Percentiles rank a stretch among this genome's conserved stretches.
Evolutionary conservation across 1,284 basidiomycete genomes (phyloP).

Genomic region (Abortiporus biennis): DNA sequence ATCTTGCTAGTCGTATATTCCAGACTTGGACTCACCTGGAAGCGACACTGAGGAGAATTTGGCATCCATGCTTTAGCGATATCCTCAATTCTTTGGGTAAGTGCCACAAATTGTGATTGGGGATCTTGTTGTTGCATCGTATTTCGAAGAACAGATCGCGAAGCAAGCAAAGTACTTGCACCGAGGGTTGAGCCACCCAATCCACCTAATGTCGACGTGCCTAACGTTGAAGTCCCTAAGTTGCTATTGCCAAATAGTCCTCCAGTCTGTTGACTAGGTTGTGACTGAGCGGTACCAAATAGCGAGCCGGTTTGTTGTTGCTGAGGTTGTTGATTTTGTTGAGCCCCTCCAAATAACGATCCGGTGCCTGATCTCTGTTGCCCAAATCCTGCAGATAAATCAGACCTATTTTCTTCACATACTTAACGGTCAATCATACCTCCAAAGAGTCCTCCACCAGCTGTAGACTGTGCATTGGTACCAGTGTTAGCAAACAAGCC

Average conservation of each 20-base stretch:
- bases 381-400: no score
- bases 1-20: no score
- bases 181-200: slow-evolving; percentile 18
- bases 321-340: slow-evolving; percentile 16
- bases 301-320: slow-evolving; percentile 16
- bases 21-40: no score
- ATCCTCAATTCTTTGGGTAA: slow-evolving; percentile 59
- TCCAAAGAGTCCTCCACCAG: slow-evolving; percentile 17
- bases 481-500: slow-evolving; percentile 27
- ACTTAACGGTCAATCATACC: slow-evolving; percentile 6
- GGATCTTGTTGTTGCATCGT: slow-evolving; percentile 51
- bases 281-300: slow-evolving; percentile 11
- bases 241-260: slow-evolving; percentile 26
- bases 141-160: slow-evolving; percentile 22
- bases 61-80: slow-evolving; percentile 74
- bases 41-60: slow-evolving; percentile 64
- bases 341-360: no score
- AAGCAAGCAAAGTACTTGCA: slow-evolving; percentile 27
- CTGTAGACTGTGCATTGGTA: slow-evolving; percentile 20
- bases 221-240: slow-evolving; percentile 21
- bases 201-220: slow-evolving; percentile 21
- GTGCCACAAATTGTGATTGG: slow-evolving; percentile 50
- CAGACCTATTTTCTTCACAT: no score
- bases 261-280: slow-evolving; percentile 17
- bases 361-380: no score